These are phyloP conservation scores for Coemansia reversa DNA, from an alignment of 192 early-diverging fungal species.

Conservation along the genomic window DNA sequence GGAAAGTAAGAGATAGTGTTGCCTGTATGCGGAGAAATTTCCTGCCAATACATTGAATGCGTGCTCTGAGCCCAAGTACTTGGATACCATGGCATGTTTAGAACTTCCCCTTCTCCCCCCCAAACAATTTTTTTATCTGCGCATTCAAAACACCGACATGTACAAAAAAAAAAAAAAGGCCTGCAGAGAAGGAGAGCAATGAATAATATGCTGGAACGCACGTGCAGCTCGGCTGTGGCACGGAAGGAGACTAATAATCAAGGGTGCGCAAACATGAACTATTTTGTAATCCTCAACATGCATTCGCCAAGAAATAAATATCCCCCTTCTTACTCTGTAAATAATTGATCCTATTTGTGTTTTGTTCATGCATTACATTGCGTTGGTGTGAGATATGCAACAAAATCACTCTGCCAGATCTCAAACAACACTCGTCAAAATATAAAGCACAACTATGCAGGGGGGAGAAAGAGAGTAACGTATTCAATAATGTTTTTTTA, in stretches of 20 bases:
- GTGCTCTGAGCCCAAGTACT: not conserved
- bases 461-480: too few species aligned
- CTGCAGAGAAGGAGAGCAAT: not conserved
- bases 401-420: too few species aligned
- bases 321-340: too few species aligned
- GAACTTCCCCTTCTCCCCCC: not conserved
- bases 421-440: too few species aligned
- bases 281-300: not conserved
- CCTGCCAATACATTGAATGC: not conserved
- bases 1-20: not conserved
- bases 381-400: too few species aligned
- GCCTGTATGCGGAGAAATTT: not conserved
- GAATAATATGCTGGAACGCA: not conserved
- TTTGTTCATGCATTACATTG: too few species aligned
- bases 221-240: not conserved
- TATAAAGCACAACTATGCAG: too few species aligned
- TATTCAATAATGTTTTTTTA: too few species aligned
- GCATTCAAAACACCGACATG: not conserved
- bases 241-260: not conserved
- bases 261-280: not conserved
- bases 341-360: too few species aligned
- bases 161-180: not conserved
- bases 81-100: not conserved
- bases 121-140: not conserved
- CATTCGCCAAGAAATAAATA: too few species aligned